phyloP scores from a whole-genome alignment of 805 yeast genomes.

The Ogataea pini region DNA sequence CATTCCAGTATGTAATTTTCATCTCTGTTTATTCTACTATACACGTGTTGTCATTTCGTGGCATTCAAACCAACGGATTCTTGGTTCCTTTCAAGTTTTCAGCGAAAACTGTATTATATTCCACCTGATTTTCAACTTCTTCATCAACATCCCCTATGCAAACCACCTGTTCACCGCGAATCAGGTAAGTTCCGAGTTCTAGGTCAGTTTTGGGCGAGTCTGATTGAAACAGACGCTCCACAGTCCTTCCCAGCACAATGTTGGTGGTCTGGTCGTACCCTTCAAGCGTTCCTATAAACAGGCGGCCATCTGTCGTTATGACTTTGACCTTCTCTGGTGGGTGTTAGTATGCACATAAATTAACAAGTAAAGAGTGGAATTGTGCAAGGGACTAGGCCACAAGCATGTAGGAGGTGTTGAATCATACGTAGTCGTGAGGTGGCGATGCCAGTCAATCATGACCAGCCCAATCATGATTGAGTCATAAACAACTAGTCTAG shows the following conservation, averaged over 20 bases:
- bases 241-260: slow-evolving; percentile 51
- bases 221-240: slow-evolving; percentile 49
- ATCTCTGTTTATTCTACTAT: slow-evolving; percentile 7
- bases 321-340: slow-evolving; percentile 50
- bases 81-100: slow-evolving; percentile 32
- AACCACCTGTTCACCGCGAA: slow-evolving; percentile 61
- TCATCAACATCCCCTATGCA: slow-evolving; percentile 56
- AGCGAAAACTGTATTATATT: slow-evolving; percentile 39
- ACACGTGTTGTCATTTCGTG: too few relatives aligned
- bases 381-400: too few relatives aligned
- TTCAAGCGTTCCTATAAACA: slow-evolving; percentile 47
- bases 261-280: slow-evolving; percentile 72
- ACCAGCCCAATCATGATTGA: too few relatives aligned
- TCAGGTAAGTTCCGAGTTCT: slow-evolving; percentile 48
- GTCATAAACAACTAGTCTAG: too few relatives aligned
- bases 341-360: slow-evolving; percentile 25
- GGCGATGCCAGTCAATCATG: too few relatives aligned
- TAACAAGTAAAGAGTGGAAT: too few relatives aligned
- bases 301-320: slow-evolving; percentile 57
- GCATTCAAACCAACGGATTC: slow-evolving; percentile 29
- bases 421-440: too few relatives aligned
- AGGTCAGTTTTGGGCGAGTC: slow-evolving; percentile 42
- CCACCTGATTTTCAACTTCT: slow-evolving; percentile 39
- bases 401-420: too few relatives aligned
- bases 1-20: neutral